phyloP scores from a whole-genome alignment of 176 grass and related monocot species.

The Oryza glaberrima region DNA sequence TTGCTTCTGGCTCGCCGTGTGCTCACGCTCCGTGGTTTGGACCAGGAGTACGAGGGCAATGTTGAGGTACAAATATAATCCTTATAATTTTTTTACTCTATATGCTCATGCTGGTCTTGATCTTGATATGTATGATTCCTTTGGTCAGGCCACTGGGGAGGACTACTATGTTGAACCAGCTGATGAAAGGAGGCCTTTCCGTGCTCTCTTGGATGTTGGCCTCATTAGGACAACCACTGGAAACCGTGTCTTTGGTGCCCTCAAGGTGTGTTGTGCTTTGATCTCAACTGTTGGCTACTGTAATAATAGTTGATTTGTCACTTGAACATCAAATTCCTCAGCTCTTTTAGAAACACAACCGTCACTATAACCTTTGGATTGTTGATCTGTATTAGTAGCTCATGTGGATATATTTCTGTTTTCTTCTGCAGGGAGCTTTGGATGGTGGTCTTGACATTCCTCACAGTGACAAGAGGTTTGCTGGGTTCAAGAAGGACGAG shows the following conservation, averaged over 20 bases:
- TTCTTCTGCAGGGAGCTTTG: slow-evolving; percentile 51
- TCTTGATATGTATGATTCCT: neutral
- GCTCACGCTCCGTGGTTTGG: slow-evolving; percentile 54
- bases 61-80: slow-evolving; percentile 43
- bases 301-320: neutral
- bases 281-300: neutral
- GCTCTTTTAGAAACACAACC: neutral
- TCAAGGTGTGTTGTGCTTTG: slow-evolving; percentile 51
- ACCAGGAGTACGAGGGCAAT: slow-evolving; percentile 66
- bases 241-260: slow-evolving; percentile 70
- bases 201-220: slow-evolving; percentile 71
- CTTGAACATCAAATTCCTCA: too few species aligned
- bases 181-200: slow-evolving; percentile 64
- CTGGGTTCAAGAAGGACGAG: slow-evolving; percentile 68
- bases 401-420: neutral
- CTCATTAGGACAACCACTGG: slow-evolving; percentile 78
- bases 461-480: slow-evolving; percentile 71
- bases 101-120: neutral
- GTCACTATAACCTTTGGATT: neutral
- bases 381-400: neutral
- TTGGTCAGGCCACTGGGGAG: slow-evolving; percentile 53
- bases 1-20: slow-evolving; percentile 75
- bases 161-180: slow-evolving; percentile 65
- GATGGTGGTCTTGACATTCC: slow-evolving; percentile 76
- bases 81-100: too few species aligned